phyloP scores from a whole-genome alignment of 1,284 basidiomycete species.

The Puccinia horiana region DNA sequence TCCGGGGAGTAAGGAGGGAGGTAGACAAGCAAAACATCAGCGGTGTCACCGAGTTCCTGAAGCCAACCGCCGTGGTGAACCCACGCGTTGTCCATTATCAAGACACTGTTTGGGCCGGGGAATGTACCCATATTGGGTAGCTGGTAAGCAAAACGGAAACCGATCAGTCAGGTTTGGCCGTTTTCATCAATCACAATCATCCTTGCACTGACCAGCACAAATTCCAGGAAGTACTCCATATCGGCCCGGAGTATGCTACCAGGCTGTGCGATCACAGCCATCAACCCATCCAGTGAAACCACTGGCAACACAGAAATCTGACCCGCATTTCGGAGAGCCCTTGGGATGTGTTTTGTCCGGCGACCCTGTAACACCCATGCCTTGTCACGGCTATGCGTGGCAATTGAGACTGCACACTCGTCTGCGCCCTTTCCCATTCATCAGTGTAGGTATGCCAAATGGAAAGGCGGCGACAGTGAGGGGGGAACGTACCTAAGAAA shows the following conservation, averaged over 20 bases:
- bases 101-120: background rate
- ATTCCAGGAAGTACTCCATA: background rate
- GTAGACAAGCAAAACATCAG: background rate
- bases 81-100: background rate
- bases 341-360: background rate
- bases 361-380: background rate
- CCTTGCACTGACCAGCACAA: background rate
- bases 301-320: background rate
- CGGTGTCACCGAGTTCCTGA: background rate
- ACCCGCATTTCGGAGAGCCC: background rate
- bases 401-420: background rate
- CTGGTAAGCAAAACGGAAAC: background rate
- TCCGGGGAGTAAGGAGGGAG: slow-evolving; percentile 17
- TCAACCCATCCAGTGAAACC: background rate
- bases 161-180: background rate
- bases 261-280: background rate
- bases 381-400: background rate
- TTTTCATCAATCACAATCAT: background rate
- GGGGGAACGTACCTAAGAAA: background rate
- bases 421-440: background rate
- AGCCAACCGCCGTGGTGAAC: slow-evolving; percentile 5
- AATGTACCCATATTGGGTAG: slow-evolving; percentile 7
- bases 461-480: background rate
- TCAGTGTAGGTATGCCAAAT: background rate
- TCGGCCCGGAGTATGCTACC: background rate